phyloP scores from a whole-genome alignment of 805 yeast genomes.

The Pichia rugopelliculosa region DNA sequence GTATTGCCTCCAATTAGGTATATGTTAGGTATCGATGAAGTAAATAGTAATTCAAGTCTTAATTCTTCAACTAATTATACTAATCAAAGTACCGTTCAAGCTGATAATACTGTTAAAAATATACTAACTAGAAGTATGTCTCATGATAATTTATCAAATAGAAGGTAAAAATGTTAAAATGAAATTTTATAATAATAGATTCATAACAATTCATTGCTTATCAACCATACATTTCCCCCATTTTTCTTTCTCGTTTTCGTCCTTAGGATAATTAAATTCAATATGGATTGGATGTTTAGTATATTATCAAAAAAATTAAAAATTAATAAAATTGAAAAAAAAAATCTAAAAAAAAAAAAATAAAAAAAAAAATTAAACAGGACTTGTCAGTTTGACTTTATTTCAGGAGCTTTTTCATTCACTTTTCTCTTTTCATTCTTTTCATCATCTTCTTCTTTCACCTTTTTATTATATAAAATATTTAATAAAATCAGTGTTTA shows the following conservation, averaged over 20 bases:
- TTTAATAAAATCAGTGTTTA: no score
- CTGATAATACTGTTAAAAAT: slow-evolving; percentile 24
- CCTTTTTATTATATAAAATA: no score
- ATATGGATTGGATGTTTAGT: not conserved
- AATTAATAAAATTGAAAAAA: no score
- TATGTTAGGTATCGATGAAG: slow-evolving; percentile 18
- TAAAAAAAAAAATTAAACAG: no score
- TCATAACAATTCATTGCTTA: no score
- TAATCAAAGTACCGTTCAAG: slow-evolving; percentile 8
- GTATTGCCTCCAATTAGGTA: slow-evolving; percentile 30
- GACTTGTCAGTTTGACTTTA: not conserved
- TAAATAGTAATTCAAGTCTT: not conserved
- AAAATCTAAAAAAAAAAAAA: not conserved
- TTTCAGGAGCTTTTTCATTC: no score
- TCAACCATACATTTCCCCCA: no score
- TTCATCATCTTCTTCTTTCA: not conserved
- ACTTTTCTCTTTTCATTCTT: not conserved
- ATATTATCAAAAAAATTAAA: no score
- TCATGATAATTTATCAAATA: slow-evolving; percentile 18
- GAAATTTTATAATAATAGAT: no score
- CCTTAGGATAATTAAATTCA: not conserved
- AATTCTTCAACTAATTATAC: not conserved
- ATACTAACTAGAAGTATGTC: slow-evolving; percentile 22
- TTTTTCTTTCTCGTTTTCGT: not conserved
- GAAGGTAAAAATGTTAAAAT: not conserved